Percentiles rank a stretch among this genome's conserved stretches.
Evolutionary conservation across 352 stramenopile species (phyloP).

Genomic region (Phytophthora fragariaefolia): DNA sequence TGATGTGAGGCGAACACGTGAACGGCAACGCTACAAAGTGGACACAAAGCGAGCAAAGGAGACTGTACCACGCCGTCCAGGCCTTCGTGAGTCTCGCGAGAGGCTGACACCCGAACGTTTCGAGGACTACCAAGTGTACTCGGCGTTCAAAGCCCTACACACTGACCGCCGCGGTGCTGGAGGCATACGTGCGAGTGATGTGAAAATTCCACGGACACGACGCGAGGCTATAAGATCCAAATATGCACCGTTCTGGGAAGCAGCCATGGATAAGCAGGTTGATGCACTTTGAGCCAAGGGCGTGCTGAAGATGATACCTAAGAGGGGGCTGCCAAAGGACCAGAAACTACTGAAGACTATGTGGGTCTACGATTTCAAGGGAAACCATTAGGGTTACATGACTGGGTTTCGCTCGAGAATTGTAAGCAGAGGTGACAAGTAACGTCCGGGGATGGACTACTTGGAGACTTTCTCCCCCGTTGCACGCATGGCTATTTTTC

Average conservation of each 20-base stretch:
- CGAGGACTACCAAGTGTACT: no score
- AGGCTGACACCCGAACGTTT: no score
- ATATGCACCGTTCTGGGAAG: not conserved
- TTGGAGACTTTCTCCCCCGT: not conserved
- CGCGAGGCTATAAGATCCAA: constrained; percentile 8
- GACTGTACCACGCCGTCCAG: no score
- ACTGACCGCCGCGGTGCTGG: not conserved
- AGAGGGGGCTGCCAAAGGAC: not conserved
- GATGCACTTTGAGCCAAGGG: not conserved
- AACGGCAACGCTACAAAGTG: no score
- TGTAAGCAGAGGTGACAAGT: constrained; percentile 1
- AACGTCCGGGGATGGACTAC: not conserved
- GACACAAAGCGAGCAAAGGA: no score
- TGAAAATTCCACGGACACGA: constrained; percentile 7
- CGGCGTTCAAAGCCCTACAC: not conserved
- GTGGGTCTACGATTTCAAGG: constrained; percentile 12
- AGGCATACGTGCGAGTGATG: not conserved
- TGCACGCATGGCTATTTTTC: not conserved
- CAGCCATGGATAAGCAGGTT: constrained; percentile 7
- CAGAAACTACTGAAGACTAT: not conserved
- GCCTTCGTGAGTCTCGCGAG: no score
- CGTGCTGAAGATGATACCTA: constrained; percentile 3
- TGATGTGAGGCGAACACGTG: no score
- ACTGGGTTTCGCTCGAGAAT: not conserved
- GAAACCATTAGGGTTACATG: constrained; percentile 1